Percentiles rank a stretch among this genome's conserved stretches.
Conservation (phyloP, 306 rosid genomes). For the Canavalia ensiformis region DNA sequence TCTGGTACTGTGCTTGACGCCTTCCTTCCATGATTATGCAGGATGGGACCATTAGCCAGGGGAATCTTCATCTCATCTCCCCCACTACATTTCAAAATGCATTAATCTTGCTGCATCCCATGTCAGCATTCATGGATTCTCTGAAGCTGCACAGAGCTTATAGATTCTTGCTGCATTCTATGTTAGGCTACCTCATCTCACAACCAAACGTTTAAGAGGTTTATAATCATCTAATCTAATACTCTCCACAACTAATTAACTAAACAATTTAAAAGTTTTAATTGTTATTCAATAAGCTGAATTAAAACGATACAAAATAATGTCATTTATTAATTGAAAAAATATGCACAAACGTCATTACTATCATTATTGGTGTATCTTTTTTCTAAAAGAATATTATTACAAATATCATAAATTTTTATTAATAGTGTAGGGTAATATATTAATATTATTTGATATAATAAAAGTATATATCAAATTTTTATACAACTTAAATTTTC, state of each 20-base stretch:
- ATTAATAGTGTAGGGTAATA: too few species aligned
- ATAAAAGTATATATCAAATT: too few species aligned
- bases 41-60: neutral
- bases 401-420: too few species aligned
- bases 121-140: neutral
- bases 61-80: neutral
- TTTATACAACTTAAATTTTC: too few species aligned
- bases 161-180: neutral
- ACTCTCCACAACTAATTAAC: neutral
- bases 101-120: neutral
- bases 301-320: too few species aligned
- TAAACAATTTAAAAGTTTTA: too few species aligned
- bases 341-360: too few species aligned
- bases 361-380: too few species aligned
- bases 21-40: neutral
- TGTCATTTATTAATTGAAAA: too few species aligned
- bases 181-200: neutral
- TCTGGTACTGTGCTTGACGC: neutral
- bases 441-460: too few species aligned
- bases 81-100: neutral
- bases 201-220: neutral
- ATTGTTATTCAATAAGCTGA: too few species aligned
- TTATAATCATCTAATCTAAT: neutral
- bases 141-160: neutral
- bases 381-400: too few species aligned